phyloP scores from a whole-genome alignment of 148 eudicot genomes.

The Selenicereus undatus region DNA sequence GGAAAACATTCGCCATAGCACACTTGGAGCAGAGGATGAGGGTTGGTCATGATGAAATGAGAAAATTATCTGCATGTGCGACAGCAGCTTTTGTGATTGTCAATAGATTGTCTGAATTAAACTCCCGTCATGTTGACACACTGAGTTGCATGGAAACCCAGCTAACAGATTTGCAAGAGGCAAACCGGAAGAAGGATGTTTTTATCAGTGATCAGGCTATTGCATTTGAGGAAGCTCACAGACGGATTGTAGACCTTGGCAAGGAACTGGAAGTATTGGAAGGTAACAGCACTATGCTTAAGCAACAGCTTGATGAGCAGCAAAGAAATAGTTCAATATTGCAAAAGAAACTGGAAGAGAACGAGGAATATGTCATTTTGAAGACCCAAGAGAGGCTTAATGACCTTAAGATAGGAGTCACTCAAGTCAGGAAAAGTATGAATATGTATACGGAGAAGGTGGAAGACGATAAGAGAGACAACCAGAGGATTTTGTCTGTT shows the following conservation, averaged over 20 bases:
- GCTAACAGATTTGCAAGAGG: slow-evolving; percentile 31
- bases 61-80: slow-evolving; percentile 47
- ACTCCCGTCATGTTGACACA: slow-evolving; percentile 32
- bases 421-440: slow-evolving; percentile 40
- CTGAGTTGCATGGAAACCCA: slow-evolving; percentile 33
- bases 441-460: slow-evolving; percentile 27
- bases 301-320: slow-evolving; percentile 38
- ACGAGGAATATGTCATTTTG: slow-evolving; percentile 37
- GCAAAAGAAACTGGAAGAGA: slow-evolving; percentile 42
- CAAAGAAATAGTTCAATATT: slow-evolving; percentile 24
- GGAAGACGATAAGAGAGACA: slow-evolving; percentile 9
- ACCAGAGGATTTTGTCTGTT: neutral
- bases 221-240: slow-evolving; percentile 38
- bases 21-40: slow-evolving; percentile 39
- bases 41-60: slow-evolving; percentile 39
- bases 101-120: slow-evolving; percentile 55
- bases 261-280: slow-evolving; percentile 23
- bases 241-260: slow-evolving; percentile 30
- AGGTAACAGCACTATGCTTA: slow-evolving; percentile 30
- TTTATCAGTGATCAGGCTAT: slow-evolving; percentile 33
- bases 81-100: slow-evolving; percentile 66
- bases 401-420: slow-evolving; percentile 53
- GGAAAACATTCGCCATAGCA: slow-evolving; percentile 25
- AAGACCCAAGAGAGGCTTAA: slow-evolving; percentile 44
- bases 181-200: slow-evolving; percentile 31